A percentile compares a stretch with the other conserved stretches of the same genome.
These are phyloP conservation scores for Apiospora malaysiana DNA, from an alignment of 2,329 filamentous ascomycete genomes.

Conservation along the genomic window DNA sequence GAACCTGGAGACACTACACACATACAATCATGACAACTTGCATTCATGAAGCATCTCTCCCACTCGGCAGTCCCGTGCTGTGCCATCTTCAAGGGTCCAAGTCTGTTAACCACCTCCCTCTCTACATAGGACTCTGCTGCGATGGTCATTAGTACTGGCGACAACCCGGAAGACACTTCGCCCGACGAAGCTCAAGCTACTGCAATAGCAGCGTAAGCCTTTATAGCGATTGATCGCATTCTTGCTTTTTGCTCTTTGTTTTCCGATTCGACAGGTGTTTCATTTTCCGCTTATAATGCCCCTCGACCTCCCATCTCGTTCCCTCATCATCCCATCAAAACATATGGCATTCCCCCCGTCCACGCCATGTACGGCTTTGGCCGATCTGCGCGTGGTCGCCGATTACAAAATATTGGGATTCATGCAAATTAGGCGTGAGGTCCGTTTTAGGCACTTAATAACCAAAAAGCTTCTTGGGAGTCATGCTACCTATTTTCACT, in stretches of 20 bases:
- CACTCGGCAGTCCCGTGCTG: conserved; percentile 1
- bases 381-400: neutral
- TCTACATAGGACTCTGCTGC: conserved; percentile 11
- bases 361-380: neutral
- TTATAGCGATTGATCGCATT: conserved; percentile 12
- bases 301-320: neutral
- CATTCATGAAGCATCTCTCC: conserved; percentile 11
- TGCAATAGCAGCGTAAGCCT: conserved; percentile 18
- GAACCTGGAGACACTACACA: conserved; percentile 16
- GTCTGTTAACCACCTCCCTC: conserved; percentile 12
- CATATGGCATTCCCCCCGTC: conserved; percentile 1
- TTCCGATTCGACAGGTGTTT: conserved; percentile 12
- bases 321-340: neutral
- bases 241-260: conserved; percentile 16
- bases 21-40: conserved; percentile 18
- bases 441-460: neutral
- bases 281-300: conserved; percentile 1
- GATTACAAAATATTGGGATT: neutral
- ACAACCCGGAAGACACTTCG: conserved; percentile 10
- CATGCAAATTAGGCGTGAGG: neutral
- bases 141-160: conserved; percentile 5
- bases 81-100: neutral
- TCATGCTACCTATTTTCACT: neutral
- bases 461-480: conserved; percentile 15
- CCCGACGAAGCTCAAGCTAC: conserved; percentile 15